Percentiles rank a stretch among this genome's conserved stretches.
Conservation (phyloP, 2,329 filamentous ascomycete genomes). For the Cryphonectria parasitica region DNA sequence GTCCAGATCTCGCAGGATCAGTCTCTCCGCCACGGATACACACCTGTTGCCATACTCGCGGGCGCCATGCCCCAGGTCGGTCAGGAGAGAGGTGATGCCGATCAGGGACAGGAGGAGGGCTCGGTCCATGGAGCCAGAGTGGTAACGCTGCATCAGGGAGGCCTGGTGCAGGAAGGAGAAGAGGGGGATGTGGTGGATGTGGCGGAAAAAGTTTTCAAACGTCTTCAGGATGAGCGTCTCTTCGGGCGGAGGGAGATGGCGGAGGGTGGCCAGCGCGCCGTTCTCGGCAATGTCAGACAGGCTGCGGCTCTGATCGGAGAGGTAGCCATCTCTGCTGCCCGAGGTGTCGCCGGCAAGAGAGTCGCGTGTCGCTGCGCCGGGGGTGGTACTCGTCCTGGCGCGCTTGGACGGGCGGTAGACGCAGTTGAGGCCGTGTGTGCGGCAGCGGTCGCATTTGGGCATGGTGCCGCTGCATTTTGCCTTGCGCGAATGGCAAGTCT, state of each 20-base stretch:
- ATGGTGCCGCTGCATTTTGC: constrained; percentile 62
- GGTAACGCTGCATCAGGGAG: constrained; percentile 63
- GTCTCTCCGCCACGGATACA: constrained; percentile 57
- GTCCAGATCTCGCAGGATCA: constrained; percentile 57
- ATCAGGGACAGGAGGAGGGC: constrained; percentile 58
- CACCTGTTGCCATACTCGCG: constrained; percentile 57
- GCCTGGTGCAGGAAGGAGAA: constrained; percentile 63
- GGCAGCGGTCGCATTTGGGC: constrained; percentile 57
- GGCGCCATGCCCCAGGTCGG: constrained; percentile 56
- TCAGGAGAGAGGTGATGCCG: constrained; percentile 60
- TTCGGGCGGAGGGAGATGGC: constrained; percentile 40
- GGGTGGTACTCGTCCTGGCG: constrained; percentile 31
- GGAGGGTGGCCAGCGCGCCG: constrained; percentile 26
- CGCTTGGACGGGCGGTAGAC: constrained; percentile 57
- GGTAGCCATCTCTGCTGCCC: constrained; percentile 39
- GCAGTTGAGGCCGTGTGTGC: constrained; percentile 58
- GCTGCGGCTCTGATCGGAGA: constrained; percentile 38
- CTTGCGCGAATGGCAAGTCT: constrained; percentile 62
- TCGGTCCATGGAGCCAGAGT: constrained; percentile 59
- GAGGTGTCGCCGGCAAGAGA: constrained; percentile 33
- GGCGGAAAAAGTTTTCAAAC: constrained; percentile 61
- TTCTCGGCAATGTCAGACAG: constrained; percentile 35
- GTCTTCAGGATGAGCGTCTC: constrained; percentile 55
- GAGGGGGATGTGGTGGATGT: constrained; percentile 62
- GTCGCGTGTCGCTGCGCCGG: constrained; percentile 34